Conservation (phyloP, 2,329 filamentous ascomycete genomes). For the Exophiala viscosa region DNA sequence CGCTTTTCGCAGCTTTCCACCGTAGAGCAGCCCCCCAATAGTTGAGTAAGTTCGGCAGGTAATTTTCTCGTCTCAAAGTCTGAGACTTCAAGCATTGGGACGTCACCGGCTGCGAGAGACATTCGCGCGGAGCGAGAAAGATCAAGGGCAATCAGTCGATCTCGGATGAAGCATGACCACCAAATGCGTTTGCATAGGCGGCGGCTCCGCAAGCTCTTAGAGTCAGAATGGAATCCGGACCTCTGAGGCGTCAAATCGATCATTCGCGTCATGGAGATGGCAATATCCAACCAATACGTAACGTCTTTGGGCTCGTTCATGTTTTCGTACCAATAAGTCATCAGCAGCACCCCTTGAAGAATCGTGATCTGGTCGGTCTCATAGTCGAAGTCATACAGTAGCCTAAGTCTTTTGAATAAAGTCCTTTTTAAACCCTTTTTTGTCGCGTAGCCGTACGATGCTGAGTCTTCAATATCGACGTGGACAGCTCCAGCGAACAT, state of each 20-base stretch:
- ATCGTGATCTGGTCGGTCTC: constrained; percentile 84
- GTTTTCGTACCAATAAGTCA: constrained; percentile 98
- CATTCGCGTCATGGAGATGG: constrained; percentile 85
- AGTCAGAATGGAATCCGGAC: constrained; percentile 64
- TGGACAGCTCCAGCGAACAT: constrained; percentile 93
- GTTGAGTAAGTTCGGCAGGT: constrained; percentile 63
- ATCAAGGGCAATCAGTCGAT: constrained; percentile 84
- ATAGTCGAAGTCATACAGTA: constrained; percentile 93
- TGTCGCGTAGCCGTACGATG: constrained; percentile 70
- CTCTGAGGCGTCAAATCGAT: constrained; percentile 90
- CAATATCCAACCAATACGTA: constrained; percentile 98
- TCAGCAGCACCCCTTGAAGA: constrained; percentile 81
- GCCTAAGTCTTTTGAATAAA: constrained; percentile 77
- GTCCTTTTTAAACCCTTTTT: constrained; percentile 79
- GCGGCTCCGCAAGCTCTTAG: constrained; percentile 67
- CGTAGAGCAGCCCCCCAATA: constrained; percentile 68
- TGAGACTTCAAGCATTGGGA: constrained; percentile 77
- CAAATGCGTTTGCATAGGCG: constrained; percentile 92
- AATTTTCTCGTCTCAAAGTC: constrained; percentile 78
- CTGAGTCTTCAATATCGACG: constrained; percentile 73
- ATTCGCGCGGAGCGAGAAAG: constrained; percentile 91
- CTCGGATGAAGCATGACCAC: constrained; percentile 97
- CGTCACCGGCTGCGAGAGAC: constrained; percentile 89
- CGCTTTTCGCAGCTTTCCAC: constrained; percentile 70
- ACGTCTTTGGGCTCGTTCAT: constrained; percentile 97